Evolutionary conservation across 139 green algal species (phyloP), one percentile per base, ranked within the genome.

Genomic region (Coelastrella sp.): DNA sequence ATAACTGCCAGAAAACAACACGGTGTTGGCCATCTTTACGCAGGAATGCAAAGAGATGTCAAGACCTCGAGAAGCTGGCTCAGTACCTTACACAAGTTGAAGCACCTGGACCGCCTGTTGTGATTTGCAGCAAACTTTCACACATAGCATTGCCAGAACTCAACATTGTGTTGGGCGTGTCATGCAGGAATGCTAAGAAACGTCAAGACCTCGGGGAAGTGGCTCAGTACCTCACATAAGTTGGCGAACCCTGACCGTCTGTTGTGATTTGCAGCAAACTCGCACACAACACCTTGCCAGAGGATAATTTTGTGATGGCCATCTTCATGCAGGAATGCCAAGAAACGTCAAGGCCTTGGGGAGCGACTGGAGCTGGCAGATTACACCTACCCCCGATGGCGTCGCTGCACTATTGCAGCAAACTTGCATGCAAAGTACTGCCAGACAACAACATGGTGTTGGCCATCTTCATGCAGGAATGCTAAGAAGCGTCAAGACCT

Each of bases 181-280:
- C 4, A 10, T 76, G 65, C 91, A 94, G 91, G 88, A 94, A 92
- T 60, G 89, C 77, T 56, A 94, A 92, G 83, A 80, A 89, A 14
- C 20, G 79, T 13, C 17, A 85, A 11, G 89, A 93, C 82, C 79
- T 94, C 32, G 88, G 89, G 14, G 84, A 89, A 60, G 85, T 94
- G 60, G 60, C 80, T 5, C 57, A 86, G n/a, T 95, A 95, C 90
- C 90, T 95, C n/a, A 81, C 86, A 32, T 86, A 90, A 3, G 83
- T 81, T 58, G 8, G 23, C 32, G 87, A 91, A 64, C 91, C 94
- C 5, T 92, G 96, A 92, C 86, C 17, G 14, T 90, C 92, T 61
- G 95, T 98, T 92, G 96, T 47, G 32, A 47, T 47, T 47, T 47
- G 32, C 32, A 47, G 32, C 32, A 47, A 47, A 47, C 32, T 47